Evolutionary conservation across 176 grass and related monocot genomes (phyloP).

Genomic region (Lolium multiflorum): DNA sequence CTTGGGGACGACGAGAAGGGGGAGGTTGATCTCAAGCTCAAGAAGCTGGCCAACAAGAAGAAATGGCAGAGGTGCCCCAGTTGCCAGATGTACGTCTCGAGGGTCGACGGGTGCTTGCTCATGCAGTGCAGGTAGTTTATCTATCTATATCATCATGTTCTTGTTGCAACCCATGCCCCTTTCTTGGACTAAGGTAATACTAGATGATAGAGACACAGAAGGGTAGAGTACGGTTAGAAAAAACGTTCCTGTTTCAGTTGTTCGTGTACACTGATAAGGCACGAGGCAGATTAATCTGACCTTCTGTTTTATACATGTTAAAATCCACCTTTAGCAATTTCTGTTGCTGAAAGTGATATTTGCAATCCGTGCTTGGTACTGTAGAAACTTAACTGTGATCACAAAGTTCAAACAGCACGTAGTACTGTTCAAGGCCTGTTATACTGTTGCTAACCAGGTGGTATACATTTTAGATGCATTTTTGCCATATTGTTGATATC

Average conservation of each 20-base stretch:
- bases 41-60: conserved; percentile 56
- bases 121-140: conserved; percentile 77
- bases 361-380: neutral
- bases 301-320: neutral
- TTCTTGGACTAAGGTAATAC: conserved; percentile 1
- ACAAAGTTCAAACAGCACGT: neutral
- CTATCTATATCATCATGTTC: neutral
- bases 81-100: conserved; percentile 79
- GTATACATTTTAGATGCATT: neutral
- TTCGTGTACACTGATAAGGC: conserved; percentile 16
- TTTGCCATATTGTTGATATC: neutral
- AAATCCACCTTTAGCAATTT: conserved; percentile 16
- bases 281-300: neutral
- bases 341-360: conserved; percentile 12
- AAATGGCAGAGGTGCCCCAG: conserved; percentile 81
- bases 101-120: conserved; percentile 58
- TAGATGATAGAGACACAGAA: neutral
- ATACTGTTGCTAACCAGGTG: neutral
- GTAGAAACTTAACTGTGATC: conserved; percentile 1
- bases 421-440: neutral
- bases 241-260: neutral
- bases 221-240: neutral
- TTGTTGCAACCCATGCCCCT: conserved; percentile 4
- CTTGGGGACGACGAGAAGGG: conserved; percentile 52
- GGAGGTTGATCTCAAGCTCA: conserved; percentile 53